Evolutionary conservation across 768 basidiomycete species (phyloP), one percentile per base, ranked within the genome.

Genomic region (Xanthoconium purpureum): DNA sequence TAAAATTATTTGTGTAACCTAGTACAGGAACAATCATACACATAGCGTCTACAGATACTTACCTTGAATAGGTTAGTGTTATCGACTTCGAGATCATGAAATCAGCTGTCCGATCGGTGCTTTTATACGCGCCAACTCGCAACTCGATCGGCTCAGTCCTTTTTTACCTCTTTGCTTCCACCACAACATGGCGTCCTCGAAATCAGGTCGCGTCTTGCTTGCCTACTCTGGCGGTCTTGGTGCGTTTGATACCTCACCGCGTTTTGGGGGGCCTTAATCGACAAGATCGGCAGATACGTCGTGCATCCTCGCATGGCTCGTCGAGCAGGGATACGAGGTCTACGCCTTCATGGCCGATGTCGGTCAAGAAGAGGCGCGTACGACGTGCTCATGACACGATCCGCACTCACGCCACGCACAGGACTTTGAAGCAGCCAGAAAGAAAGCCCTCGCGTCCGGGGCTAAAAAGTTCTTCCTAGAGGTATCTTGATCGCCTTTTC

Each of bases 221-320:
- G 96, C 96, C 20, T 99, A 99, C 79, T 99, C 97, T 67, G 96
- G 97, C 61, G 97, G 97, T 65, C 84, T 98, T 49, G 95, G 95
- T 96, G 56, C 63, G 91, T 78, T 15, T 15, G 6, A 47, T 55
- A 46, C 39, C 10, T 11, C 24, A 53, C 52, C 46, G 38, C 18
- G 33, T 39, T 13, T 15, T n/a, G n/a, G 18, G 28, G 3, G 4
- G 42, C 33, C 18, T 49, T 57, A 52, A 67, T 57, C 59, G 47
- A 32, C 29, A 29, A 2, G 50, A 51, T 51, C 58, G 38, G n/a
- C 32, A 67, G 97, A 99, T 75, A 99, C 97, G 20, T 98, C 96
- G 37, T 98, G 96, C 76, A 99, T 99, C 77, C 88, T 98, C 65
- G 93, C 93, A 50, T 99, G 96, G 96, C 80, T 99, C 75, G 94